Conservation (phyloP, 2,329 filamentous ascomycete species). For the Penicillium sp. region DNA sequence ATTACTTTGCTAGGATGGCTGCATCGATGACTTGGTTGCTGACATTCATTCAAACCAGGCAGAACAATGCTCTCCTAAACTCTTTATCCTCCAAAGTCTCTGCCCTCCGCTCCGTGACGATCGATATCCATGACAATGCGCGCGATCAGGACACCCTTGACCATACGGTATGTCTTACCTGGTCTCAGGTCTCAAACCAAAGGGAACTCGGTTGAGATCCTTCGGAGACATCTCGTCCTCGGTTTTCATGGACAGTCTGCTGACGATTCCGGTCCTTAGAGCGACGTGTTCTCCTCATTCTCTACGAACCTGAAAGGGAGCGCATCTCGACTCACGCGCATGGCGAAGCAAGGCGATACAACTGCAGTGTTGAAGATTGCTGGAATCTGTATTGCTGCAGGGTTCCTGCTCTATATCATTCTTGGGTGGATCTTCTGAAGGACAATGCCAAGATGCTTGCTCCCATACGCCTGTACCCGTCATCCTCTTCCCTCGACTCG, state of each 20-base stretch:
- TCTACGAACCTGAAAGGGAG: slow-evolving; percentile 79
- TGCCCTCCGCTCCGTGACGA: slow-evolving; percentile 86
- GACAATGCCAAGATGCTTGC: neutral
- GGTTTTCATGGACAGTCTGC: neutral
- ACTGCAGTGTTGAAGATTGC: slow-evolving; percentile 88
- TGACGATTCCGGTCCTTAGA: slow-evolving; percentile 49
- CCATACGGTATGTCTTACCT: slow-evolving; percentile 65
- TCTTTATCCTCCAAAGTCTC: slow-evolving; percentile 90
- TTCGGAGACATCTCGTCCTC: too few relatives aligned
- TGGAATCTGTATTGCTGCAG: slow-evolving; percentile 72
- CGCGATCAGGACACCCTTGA: slow-evolving; percentile 86
- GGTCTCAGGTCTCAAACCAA: neutral
- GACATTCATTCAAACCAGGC: slow-evolving; percentile 47
- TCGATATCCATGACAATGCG: slow-evolving; percentile 98
- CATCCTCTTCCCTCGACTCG: neutral
- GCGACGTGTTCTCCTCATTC: slow-evolving; percentile 90
- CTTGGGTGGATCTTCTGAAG: slow-evolving; percentile 61
- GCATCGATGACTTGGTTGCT: neutral
- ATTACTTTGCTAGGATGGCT: neutral
- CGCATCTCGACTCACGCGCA: slow-evolving; percentile 77
- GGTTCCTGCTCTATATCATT: slow-evolving; percentile 76
- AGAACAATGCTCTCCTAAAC: slow-evolving; percentile 93
- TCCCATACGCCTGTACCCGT: neutral
- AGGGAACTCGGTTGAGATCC: too few relatives aligned
- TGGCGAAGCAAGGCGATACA: slow-evolving; percentile 89